phyloP scores from a whole-genome alignment of 495 filamentous ascomycete species.

The Aspergillus taichungensis region DNA sequence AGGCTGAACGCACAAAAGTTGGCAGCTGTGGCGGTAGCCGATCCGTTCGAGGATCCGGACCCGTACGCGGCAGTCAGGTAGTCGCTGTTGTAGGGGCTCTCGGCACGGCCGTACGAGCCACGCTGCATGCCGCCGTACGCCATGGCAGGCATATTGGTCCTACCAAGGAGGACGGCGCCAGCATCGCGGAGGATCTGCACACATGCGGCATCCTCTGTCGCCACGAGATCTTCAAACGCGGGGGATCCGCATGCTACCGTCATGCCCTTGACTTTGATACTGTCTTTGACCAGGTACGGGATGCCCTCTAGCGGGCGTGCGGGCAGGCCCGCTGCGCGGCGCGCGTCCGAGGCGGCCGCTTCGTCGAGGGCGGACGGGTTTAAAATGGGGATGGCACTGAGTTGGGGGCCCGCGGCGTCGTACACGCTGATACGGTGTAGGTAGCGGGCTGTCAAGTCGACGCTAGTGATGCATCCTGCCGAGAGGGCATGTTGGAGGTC shows the following conservation, averaged over 20 bases:
- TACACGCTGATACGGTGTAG: conserved; percentile 34
- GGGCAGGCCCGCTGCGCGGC: conserved; percentile 17
- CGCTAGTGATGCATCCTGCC: conserved; percentile 28
- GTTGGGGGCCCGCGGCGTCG: conserved; percentile 23
- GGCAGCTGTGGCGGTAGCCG: conserved; percentile 26
- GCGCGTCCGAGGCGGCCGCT: conserved; percentile 23
- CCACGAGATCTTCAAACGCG: conserved; percentile 50
- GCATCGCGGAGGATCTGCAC: conserved; percentile 42
- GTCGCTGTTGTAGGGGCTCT: conserved; percentile 25
- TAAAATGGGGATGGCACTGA: conserved; percentile 25
- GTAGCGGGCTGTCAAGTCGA: conserved; percentile 40
- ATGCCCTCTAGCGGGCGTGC: conserved; percentile 57
- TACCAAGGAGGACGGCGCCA: conserved; percentile 57
- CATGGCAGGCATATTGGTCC: conserved; percentile 36
- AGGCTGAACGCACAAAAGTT: conserved; percentile 31
- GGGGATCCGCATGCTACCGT: conserved; percentile 44
- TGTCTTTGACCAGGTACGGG: conserved; percentile 64
- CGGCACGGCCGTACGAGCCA: conserved; percentile 27
- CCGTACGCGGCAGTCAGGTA: conserved; percentile 29
- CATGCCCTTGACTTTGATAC: conserved; percentile 60
- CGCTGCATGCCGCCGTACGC: conserved; percentile 35
- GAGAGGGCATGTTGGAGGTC: conserved; percentile 8
- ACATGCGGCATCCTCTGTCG: conserved; percentile 57
- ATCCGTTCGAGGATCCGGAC: conserved; percentile 31
- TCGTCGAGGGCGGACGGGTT: conserved; percentile 23